Evolutionary conservation across 768 basidiomycete species (phyloP).

Genomic region (Leccinellum rugosiceps): DNA sequence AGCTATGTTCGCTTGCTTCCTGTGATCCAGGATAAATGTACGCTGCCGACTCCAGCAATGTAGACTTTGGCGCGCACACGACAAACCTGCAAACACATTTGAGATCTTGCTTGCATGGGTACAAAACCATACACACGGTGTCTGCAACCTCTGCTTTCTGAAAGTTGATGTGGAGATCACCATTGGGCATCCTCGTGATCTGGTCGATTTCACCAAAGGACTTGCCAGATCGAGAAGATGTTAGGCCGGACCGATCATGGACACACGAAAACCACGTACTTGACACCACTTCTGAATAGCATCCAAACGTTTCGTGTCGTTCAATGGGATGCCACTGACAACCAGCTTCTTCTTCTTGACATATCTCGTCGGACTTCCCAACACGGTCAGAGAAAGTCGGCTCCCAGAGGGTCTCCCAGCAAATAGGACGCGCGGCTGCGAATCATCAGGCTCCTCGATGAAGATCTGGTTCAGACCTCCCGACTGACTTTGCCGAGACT

Average conservation of each 20-base stretch:
- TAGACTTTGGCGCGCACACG: constrained; percentile 72
- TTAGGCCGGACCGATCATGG: background rate
- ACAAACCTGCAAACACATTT: constrained; percentile 52
- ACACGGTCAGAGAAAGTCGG: constrained; percentile 31
- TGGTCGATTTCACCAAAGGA: constrained; percentile 74
- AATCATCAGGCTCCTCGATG: constrained; percentile 26
- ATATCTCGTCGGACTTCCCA: constrained; percentile 38
- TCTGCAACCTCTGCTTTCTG: constrained; percentile 75
- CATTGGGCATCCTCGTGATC: constrained; percentile 71
- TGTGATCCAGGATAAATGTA: constrained; percentile 70
- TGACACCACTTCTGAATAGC: constrained; percentile 75
- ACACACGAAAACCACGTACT: constrained; percentile 37
- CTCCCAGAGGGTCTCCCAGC: constrained; percentile 18
- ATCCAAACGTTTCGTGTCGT: constrained; percentile 62
- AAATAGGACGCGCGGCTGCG: constrained; percentile 31
- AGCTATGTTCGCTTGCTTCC: constrained; percentile 43
- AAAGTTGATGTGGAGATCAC: constrained; percentile 76
- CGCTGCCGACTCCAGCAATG: constrained; percentile 75
- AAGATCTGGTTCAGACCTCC: constrained; percentile 19
- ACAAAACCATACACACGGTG: constrained; percentile 47
- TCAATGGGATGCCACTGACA: constrained; percentile 61
- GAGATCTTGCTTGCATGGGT: background rate
- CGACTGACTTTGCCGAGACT: constrained; percentile 14
- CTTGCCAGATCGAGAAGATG: constrained; percentile 32
- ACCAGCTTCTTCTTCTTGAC: constrained; percentile 63